Conservation (phyloP, 2,329 filamentous ascomycete species). For the Epicoccum nigrum region DNA sequence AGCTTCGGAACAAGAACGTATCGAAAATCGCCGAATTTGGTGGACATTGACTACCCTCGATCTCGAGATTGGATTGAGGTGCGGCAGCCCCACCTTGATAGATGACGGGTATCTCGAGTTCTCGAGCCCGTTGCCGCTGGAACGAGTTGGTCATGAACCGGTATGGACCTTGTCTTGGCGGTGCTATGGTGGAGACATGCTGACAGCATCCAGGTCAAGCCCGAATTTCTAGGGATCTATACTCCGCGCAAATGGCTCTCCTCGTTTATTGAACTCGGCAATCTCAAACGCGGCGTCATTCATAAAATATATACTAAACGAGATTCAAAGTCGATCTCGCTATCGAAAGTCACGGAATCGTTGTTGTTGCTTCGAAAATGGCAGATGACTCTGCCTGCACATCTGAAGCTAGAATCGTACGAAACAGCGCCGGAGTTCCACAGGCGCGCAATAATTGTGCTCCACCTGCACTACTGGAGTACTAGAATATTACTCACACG, state of each 20-base stretch:
- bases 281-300: slow-evolving; percentile 44
- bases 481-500: slow-evolving; percentile 43
- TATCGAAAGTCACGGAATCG: slow-evolving; percentile 42
- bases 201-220: slow-evolving; percentile 17
- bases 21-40: slow-evolving; percentile 47
- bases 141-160: slow-evolving; percentile 31
- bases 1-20: slow-evolving; percentile 35
- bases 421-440: slow-evolving; percentile 40
- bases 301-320: slow-evolving; percentile 44
- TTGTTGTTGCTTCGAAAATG: slow-evolving; percentile 43
- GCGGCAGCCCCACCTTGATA: slow-evolving; percentile 43
- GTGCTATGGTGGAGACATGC: not conserved
- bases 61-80: slow-evolving; percentile 44
- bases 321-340: slow-evolving; percentile 38
- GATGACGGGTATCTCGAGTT: slow-evolving; percentile 43
- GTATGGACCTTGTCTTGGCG: not conserved
- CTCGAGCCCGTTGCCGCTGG: slow-evolving; percentile 39
- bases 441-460: slow-evolving; percentile 41
- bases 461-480: slow-evolving; percentile 47
- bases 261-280: slow-evolving; percentile 39
- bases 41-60: slow-evolving; percentile 47
- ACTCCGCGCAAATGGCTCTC: slow-evolving; percentile 43
- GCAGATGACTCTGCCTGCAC: slow-evolving; percentile 40
- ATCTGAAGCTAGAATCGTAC: slow-evolving; percentile 38
- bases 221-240: slow-evolving; percentile 43